Conservation (phyloP, 768 basidiomycete species). For the Cantharellus anzutake region DNA sequence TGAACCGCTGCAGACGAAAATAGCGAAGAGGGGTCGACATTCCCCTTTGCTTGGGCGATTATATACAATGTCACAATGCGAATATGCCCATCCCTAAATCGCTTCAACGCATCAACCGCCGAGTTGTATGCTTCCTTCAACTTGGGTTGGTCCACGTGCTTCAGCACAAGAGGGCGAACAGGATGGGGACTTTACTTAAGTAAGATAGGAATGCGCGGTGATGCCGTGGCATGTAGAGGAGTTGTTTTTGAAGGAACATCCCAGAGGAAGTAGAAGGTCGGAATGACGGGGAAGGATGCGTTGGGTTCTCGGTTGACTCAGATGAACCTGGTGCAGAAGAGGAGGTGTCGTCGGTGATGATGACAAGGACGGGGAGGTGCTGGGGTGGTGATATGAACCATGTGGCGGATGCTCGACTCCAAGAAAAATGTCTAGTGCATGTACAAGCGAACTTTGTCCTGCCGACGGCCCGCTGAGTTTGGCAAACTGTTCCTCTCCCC, state of each 20-base stretch:
- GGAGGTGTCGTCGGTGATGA: not conserved
- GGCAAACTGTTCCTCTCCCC: constrained; percentile 18
- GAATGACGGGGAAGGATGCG: not conserved
- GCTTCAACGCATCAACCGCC: constrained; percentile 61
- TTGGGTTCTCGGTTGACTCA: not conserved
- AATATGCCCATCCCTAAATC: constrained; percentile 75
- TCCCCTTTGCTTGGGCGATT: constrained; percentile 55
- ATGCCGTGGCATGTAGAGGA: constrained; percentile 82
- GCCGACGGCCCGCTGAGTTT: constrained; percentile 55
- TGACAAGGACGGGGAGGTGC: not conserved
- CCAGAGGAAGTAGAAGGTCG: constrained; percentile 1
- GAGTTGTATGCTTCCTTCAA: constrained; percentile 42
- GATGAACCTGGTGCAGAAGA: not conserved
- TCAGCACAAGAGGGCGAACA: constrained; percentile 37
- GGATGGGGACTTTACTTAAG: constrained; percentile 42
- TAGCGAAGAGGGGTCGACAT: not conserved
- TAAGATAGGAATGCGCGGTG: constrained; percentile 58
- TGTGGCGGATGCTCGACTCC: constrained; percentile 41
- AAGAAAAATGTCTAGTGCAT: constrained; percentile 53
- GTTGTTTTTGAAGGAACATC: constrained; percentile 73
- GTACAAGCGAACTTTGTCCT: constrained; percentile 85
- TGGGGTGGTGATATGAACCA: not conserved
- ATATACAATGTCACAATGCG: constrained; percentile 76
- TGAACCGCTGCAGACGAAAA: not conserved
- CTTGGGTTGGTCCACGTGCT: constrained; percentile 15